Base-by-base conservation (phyloP, 2,329 filamentous ascomycete species). In the Bipolaris oryzae region DNA sequence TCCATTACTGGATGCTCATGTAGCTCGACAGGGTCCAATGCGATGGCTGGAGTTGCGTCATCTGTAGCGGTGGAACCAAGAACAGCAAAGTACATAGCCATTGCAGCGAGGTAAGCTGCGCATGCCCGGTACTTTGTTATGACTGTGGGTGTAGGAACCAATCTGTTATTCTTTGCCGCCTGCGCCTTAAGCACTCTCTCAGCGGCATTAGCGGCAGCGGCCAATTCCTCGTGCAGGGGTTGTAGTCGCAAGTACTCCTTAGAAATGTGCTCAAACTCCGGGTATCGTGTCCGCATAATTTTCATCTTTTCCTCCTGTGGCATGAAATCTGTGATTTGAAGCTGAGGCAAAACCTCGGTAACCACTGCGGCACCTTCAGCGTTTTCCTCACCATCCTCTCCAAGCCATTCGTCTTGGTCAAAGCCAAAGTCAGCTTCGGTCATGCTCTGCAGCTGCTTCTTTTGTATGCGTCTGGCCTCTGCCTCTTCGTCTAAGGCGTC, bases 71-170 rank as follows among this genome's bases (percentile, higher is more conserved):
- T 88, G 0, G 92, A 96, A 10, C 92, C 91, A n/a, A 99, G 80
- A 34, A 98, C 85, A 35, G 93, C 91, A 75, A 99, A 96, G 76
- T 99, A 99, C 86, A 96, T 93, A 46, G 90, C 89, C 64, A 99
- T 82, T 1, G 91, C 85, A 41, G 90, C 92, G 21, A 98, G 81
- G 72, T 99, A 98, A 57, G 92, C 91, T 5, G 91, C 89, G 37
- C 96, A 81, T 10, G 93, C 87, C 75, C 91, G 88, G 72, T 90
- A 88, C 74, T 94, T 95, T 56, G 91, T 82, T 9, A 77, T 62
- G 7, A 73, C 74, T 51, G 73, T 71, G 1, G 75, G 74, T 3
- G 67, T 72, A 0, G 62, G 57, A 16, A 52, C 44, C 1, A 42
- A 10, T 28, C 66, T 69, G 41, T 56, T 63, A 13, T 63, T 61